These are phyloP conservation scores for Cladosporium sp. DNA, from an alignment of 2,329 filamentous ascomycete genomes.

Conservation along the genomic window DNA sequence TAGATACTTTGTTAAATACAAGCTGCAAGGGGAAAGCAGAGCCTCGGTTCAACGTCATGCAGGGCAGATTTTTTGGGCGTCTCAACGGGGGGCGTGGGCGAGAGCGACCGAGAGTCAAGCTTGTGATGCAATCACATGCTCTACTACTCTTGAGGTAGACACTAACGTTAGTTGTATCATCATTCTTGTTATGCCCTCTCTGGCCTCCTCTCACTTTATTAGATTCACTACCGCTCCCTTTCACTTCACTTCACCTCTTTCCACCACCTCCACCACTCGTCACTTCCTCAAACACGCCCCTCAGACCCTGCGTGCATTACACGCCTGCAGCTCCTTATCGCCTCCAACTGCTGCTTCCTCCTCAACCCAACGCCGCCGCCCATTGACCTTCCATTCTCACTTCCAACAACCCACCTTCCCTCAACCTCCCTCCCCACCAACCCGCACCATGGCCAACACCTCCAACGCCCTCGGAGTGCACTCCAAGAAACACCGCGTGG, in stretches of 20 bases:
- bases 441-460: conserved; percentile 11
- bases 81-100: background rate
- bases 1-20: too few relatives aligned
- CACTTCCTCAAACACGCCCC: too few relatives aligned
- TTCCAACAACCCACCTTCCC: background rate
- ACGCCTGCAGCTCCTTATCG: background rate
- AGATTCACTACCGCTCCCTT: too few relatives aligned
- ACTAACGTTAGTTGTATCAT: too few relatives aligned
- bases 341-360: background rate
- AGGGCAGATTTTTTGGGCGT: background rate
- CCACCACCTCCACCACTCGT: background rate
- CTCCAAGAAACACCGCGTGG: conserved; percentile 81
- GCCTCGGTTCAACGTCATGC: background rate
- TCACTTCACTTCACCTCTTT: background rate
- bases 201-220: too few relatives aligned
- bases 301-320: too few relatives aligned
- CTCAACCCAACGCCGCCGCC: background rate
- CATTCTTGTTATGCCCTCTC: too few relatives aligned
- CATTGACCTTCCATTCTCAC: too few relatives aligned
- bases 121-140: too few relatives aligned
- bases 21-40: background rate
- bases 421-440: background rate
- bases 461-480: conserved; percentile 26
- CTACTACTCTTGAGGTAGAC: too few relatives aligned
- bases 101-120: too few relatives aligned